Conservation (phyloP, 2,329 filamentous ascomycete species). For the Penicillium sp. region DNA sequence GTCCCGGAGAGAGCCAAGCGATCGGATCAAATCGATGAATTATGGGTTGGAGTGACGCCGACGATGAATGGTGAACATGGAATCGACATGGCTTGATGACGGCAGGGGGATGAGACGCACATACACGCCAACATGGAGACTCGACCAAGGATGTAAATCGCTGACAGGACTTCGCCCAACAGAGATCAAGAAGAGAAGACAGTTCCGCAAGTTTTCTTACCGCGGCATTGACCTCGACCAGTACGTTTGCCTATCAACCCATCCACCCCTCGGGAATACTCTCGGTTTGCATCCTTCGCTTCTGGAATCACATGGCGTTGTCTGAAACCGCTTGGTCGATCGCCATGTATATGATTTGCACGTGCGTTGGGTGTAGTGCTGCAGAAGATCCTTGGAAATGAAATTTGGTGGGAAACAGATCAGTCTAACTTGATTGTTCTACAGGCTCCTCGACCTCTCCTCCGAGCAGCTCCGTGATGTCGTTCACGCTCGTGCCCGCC, state of each 20-base stretch:
- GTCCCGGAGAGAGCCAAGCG: conserved; percentile 11
- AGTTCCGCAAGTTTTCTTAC: conserved; percentile 99
- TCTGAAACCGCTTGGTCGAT: no score
- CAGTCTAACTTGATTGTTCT: conserved; percentile 27
- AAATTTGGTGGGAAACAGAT: conserved; percentile 12
- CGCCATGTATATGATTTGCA: conserved; percentile 7
- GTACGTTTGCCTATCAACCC: conserved; percentile 58
- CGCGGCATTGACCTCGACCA: conserved; percentile 98
- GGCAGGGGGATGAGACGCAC: conserved; percentile 16
- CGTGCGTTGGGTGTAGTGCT: conserved; percentile 6
- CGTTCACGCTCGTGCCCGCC: conserved; percentile 96
- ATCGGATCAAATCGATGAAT: conserved; percentile 6
- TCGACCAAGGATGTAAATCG: conserved; percentile 18
- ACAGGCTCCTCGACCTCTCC: conserved; percentile 94
- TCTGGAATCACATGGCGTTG: no score
- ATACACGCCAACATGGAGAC: conserved; percentile 15
- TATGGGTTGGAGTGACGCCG: conserved; percentile 6
- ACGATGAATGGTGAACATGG: conserved; percentile 3
- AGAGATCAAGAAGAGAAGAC: conserved; percentile 99
- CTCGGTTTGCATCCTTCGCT: no score
- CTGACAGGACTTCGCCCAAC: conserved; percentile 38
- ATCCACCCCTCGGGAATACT: conserved; percentile 8
- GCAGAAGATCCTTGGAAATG: neutral
- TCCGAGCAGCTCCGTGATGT: conserved; percentile 99
- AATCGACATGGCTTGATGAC: conserved; percentile 19